Percentiles rank a stretch among this genome's conserved stretches.
Conservation (phyloP, 148 eudicot genomes). For the Persicaria tinctoria region DNA sequence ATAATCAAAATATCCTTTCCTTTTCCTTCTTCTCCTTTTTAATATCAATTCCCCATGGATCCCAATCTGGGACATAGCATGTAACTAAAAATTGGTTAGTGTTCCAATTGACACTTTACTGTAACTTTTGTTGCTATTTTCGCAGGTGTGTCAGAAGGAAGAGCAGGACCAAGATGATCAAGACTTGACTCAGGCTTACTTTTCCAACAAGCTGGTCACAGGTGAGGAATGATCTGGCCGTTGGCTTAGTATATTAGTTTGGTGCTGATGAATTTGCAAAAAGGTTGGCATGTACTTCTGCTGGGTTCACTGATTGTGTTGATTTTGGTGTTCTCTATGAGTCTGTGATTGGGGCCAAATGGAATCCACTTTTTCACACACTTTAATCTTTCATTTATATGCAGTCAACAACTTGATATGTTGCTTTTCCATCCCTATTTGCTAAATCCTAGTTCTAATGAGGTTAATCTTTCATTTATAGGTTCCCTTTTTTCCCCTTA, state of each 20-base stretch:
- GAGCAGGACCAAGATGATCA: conserved; percentile 38
- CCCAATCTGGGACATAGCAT: too few species aligned
- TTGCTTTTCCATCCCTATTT: neutral
- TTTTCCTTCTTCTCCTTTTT: too few species aligned
- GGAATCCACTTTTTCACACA: neutral
- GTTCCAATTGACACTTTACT: neutral
- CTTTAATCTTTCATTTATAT: too few species aligned
- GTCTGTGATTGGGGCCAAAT: neutral
- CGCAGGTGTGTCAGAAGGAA: conserved; percentile 62
- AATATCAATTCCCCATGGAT: too few species aligned
- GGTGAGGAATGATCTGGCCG: conserved; percentile 31
- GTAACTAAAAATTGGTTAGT: neutral
- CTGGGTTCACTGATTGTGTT: neutral
- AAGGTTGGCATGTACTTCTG: too few species aligned
- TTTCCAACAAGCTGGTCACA: conserved; percentile 93
- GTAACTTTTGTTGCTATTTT: conserved; percentile 8
- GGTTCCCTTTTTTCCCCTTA: too few species aligned
- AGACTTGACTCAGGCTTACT: conserved; percentile 67
- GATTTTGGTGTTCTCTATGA: neutral
- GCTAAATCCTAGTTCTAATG: neutral
- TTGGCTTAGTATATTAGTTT: neutral
- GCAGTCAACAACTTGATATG: too few species aligned
- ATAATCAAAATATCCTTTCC: too few species aligned
- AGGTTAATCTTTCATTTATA: neutral
- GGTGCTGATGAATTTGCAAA: too few species aligned